Percentiles rank a stretch among this genome's conserved stretches.
Evolutionary conservation across 2,329 filamentous ascomycete genomes (phyloP).

Genomic region (Aspergillus persii): DNA sequence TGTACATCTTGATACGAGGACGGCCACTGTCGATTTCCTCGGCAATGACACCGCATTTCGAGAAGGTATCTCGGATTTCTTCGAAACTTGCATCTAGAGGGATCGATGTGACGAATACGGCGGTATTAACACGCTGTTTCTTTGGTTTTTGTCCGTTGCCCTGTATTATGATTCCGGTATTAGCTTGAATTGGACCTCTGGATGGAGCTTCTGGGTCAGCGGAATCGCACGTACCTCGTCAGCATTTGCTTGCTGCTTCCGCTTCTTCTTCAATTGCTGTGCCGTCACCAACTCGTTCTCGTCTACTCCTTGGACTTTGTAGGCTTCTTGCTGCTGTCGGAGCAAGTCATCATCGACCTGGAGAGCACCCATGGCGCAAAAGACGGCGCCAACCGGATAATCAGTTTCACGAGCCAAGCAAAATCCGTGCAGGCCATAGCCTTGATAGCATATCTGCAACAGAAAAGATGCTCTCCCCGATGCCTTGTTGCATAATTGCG

Average conservation of each 20-base stretch:
- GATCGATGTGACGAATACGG: conserved; percentile 86
- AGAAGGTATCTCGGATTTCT: conserved; percentile 82
- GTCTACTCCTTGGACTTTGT: conserved; percentile 59
- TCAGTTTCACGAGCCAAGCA: conserved; percentile 33
- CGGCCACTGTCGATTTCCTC: conserved; percentile 88
- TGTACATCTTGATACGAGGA: conserved; percentile 91
- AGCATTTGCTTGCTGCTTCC: conserved; percentile 50
- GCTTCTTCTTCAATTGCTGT: conserved; percentile 52
- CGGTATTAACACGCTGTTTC: conserved; percentile 68
- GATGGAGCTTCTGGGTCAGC: neutral
- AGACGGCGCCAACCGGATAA: conserved; percentile 26
- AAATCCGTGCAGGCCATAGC: conserved; percentile 17
- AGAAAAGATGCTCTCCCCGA: conserved; percentile 8
- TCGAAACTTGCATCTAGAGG: conserved; percentile 74
- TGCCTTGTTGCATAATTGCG: neutral
- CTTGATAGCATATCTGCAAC: conserved; percentile 15
- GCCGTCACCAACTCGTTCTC: conserved; percentile 49
- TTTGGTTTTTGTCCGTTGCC: conserved; percentile 37
- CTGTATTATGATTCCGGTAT: conserved; percentile 12
- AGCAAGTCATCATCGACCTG: conserved; percentile 61
- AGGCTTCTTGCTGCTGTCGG: conserved; percentile 61
- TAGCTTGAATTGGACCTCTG: neutral
- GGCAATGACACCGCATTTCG: conserved; percentile 85
- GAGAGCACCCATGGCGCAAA: conserved; percentile 29
- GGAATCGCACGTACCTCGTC: conserved; percentile 48